Evolutionary conservation across 257 asterid genomes (phyloP), one percentile per base, ranked within the genome.

Genomic region (Craterostigma plantagineum): DNA sequence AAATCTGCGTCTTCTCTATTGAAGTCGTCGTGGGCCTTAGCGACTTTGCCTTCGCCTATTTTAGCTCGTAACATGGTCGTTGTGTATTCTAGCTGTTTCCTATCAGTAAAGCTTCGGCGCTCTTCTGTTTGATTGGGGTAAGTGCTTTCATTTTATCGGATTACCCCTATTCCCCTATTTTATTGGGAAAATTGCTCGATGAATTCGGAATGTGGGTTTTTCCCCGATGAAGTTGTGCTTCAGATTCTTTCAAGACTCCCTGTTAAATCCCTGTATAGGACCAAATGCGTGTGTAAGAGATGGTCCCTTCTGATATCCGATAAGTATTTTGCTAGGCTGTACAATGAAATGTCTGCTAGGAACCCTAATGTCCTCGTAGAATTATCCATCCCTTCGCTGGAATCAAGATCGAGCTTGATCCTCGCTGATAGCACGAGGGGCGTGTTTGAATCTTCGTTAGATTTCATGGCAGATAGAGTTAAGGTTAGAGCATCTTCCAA

Each of bases 231-330:
- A 55, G 79, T 81, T 34, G 55, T 81, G 10, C 54, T 73, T 40
- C 75, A 65, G 23, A 81, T 86, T 59, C 86, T 86, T 14, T 67
- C 90, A 7, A 57, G 94, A 62, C 70, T 81, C 49, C 97, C 97
- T 8, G 54, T 81, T 15, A 81, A 67, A 71, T 67, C 94, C 51
- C 69, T 81, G 8, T 60, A 61, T 50, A 69, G 80, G 51, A 42
- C 67, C 48, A 86, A 73, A 63, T 60, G 80, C 38, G 91, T 83
- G 3, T 78, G 80, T 76, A 86, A 76, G 56, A 11, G 53, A 11
- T 86, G 95, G 97, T 35, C 59, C 48, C 63, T 51, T 34, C 57
- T 81, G 14, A 69, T 73, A 17, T 69, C 90, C 15, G 84, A 69
- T 30, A 50, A 44, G 18, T 87, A 69, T 52, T 87, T 87, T 33